Evolutionary conservation across 306 rosid species (phyloP).

Genomic region (Erythrophleum fordii): DNA sequence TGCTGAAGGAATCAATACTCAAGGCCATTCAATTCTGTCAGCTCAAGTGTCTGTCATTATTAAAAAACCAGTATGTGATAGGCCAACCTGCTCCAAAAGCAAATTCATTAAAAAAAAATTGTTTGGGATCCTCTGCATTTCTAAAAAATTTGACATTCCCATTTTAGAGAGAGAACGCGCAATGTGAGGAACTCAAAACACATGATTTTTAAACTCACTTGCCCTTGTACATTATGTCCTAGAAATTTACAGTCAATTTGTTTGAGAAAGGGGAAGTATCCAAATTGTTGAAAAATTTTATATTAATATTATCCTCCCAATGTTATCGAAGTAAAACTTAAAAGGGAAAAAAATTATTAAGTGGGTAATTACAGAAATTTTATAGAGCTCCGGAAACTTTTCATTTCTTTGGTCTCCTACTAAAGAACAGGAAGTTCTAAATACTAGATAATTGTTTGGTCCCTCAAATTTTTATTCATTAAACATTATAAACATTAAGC

Average conservation of each 20-base stretch:
- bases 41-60: background rate
- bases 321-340: background rate
- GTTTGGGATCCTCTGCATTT: background rate
- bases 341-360: background rate
- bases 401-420: background rate
- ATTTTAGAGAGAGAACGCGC: background rate
- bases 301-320: background rate
- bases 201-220: background rate
- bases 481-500: background rate
- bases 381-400: background rate
- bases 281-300: background rate
- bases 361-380: background rate
- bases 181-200: background rate
- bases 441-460: background rate
- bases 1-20: constrained; percentile 21
- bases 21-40: constrained; percentile 9
- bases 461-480: background rate
- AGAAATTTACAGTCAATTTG: background rate
- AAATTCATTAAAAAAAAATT: background rate
- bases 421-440: background rate
- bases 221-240: background rate
- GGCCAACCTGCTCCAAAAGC: background rate
- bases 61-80: background rate
- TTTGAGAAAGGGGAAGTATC: background rate
- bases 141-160: background rate